Percentiles rank a stretch among this genome's conserved stretches.
These are phyloP conservation scores for Phalaenopsis aphrodite DNA, from an alignment of 106 monocot genomes.

Conservation along the genomic window DNA sequence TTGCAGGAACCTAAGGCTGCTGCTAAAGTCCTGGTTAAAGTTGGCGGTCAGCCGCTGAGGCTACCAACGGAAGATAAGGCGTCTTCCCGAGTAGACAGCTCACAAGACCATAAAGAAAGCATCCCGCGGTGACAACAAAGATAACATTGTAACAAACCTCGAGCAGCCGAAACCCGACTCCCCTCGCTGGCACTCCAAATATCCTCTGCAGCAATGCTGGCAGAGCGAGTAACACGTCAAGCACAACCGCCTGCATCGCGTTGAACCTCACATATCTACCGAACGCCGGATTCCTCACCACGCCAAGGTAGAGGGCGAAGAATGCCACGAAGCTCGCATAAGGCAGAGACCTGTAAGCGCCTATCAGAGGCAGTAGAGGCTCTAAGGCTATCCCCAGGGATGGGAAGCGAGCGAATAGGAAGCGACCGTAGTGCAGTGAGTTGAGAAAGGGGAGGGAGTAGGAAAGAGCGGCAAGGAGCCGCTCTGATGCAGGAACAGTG, in stretches of 20 bases:
- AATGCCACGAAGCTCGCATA: conserved; percentile 70
- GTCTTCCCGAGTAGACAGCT: conserved; percentile 59
- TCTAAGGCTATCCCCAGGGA: conserved; percentile 28
- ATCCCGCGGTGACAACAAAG: conserved; percentile 37
- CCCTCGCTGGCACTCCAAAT: conserved; percentile 38
- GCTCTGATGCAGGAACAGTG: conserved; percentile 48
- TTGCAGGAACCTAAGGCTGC: not conserved
- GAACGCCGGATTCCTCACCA: conserved; percentile 61
- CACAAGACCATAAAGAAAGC: conserved; percentile 55
- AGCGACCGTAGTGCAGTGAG: conserved; percentile 73
- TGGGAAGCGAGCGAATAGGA: conserved; percentile 59
- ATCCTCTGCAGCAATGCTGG: conserved; percentile 51
- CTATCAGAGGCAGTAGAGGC: conserved; percentile 56
- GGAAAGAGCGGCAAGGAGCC: conserved; percentile 53
- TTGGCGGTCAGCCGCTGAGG: conserved; percentile 65
- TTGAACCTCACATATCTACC: conserved; percentile 67
- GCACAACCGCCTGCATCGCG: conserved; percentile 82
- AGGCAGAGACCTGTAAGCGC: conserved; percentile 56
- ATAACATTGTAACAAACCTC: conserved; percentile 43
- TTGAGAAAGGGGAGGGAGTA: conserved; percentile 83
- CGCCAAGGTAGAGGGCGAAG: conserved; percentile 83
- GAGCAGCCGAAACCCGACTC: conserved; percentile 45
- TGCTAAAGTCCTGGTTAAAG: conserved; percentile 19
- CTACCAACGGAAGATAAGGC: conserved; percentile 72
- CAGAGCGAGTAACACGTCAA: conserved; percentile 67